Base-by-base conservation (phyloP, 805 yeast species). In the Scheffersomyces stipitis region DNA sequence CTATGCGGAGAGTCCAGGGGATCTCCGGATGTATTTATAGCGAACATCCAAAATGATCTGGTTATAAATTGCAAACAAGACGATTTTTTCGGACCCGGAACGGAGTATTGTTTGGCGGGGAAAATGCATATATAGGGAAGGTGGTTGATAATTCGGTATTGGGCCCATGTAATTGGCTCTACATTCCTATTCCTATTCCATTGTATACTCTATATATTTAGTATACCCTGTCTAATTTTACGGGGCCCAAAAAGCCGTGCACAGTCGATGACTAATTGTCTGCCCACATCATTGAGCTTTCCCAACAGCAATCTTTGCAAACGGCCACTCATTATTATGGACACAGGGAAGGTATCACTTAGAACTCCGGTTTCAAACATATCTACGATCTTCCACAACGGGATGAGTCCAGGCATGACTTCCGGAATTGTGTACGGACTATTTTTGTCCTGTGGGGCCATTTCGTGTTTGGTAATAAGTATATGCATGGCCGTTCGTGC, bases 391-490 rank as follows among this genome's bases (percentile, higher is more conserved):
- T 76, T 80, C 58, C 59, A 49, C 20, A 76, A 33, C 1, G 83
- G 79, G 8, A 73, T 46, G 3, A 74, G 41, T 0, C 84, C 83
- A 0, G 83, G 81, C 2, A 70, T 49, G 3, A 77, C 75, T 8
- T 49, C 46, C 1, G 83, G 76, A 9, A 72, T 34, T 15, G 38
- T 31, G 18, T 26, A 31, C 8, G 9, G 8, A 12, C 18, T 10
- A 15, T 16, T 16, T 28, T 30, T 26, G 20, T 30, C 36, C 31
- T 31, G 30, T 9, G 15, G 22, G 4, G 27, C 28, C 3, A 54
- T 36, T 0, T 46, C 43, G 26, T 51, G 48, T 28, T 42, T 28
- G 5, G 33, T 28, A 13, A 27, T 33, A 6, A 64, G 36, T 1
- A 42, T 29, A 15, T 38, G 31, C 12, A 37, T 28, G 6, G 52